phyloP scores from a whole-genome alignment of 2,329 filamentous ascomycete genomes.

The Blumeriella jaapii region DNA sequence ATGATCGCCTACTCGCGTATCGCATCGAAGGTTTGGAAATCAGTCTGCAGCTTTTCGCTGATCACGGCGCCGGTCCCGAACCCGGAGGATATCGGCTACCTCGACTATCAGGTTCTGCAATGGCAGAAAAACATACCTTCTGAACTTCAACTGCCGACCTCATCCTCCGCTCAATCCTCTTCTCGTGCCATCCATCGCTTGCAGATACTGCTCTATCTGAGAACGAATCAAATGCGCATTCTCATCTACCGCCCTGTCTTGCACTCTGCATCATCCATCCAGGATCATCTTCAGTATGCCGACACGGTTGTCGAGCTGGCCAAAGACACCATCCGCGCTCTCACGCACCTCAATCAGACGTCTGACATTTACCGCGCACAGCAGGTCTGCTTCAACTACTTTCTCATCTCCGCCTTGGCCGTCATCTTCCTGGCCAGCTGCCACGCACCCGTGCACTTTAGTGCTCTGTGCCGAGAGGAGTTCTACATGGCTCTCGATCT shows the following conservation, averaged over 20 bases:
- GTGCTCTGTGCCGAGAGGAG: conserved; percentile 55
- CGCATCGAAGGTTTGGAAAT: conserved; percentile 76
- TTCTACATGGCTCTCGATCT: conserved; percentile 71
- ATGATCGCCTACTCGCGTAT: conserved; percentile 82
- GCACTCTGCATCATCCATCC: conserved; percentile 74
- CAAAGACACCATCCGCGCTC: conserved; percentile 63
- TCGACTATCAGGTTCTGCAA: conserved; percentile 74
- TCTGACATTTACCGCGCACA: conserved; percentile 60
- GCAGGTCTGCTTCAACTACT: conserved; percentile 73
- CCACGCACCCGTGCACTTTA: conserved; percentile 63
- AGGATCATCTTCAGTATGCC: conserved; percentile 61
- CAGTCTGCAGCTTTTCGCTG: conserved; percentile 37
- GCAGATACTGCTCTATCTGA: conserved; percentile 73
- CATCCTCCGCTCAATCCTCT: conserved; percentile 33
- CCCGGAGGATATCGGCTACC: conserved; percentile 64
- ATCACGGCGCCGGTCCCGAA: conserved; percentile 12
- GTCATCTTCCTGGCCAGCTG: conserved; percentile 68
- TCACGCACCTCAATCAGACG: conserved; percentile 60
- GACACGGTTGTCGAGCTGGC: conserved; percentile 64
- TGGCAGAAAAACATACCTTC: conserved; percentile 72
- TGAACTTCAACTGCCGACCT: conserved; percentile 40
- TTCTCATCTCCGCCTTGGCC: conserved; percentile 62
- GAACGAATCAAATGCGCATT: conserved; percentile 83
- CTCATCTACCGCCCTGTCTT: conserved; percentile 80
- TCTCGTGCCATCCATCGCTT: conserved; percentile 49